phyloP scores from a whole-genome alignment of 352 stramenopile genomes.

The Globisporangium irregulare region DNA sequence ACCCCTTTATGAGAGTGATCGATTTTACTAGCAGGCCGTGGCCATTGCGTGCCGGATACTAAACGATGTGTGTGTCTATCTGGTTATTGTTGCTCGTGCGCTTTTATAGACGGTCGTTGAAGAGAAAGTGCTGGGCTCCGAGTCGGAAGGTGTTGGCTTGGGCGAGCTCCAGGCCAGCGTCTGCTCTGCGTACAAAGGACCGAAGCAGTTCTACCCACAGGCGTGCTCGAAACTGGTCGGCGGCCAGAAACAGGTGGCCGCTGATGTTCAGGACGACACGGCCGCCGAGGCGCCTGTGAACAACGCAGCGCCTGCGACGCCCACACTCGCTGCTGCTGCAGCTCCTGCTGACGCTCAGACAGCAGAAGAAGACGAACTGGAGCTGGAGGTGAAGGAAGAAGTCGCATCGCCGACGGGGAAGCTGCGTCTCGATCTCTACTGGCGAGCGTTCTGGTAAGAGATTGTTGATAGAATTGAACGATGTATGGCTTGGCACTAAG shows the following conservation, averaged over 20 bases:
- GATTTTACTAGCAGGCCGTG: not conserved
- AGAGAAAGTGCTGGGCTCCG: conserved; percentile 52
- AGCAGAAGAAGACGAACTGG: conserved; percentile 26
- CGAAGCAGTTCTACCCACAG: conserved; percentile 57
- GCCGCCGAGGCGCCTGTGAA: conserved; percentile 17
- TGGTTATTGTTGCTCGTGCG: not conserved
- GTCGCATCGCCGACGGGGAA: conserved; percentile 31
- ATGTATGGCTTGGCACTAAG: not conserved
- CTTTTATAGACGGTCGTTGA: conserved; percentile 54
- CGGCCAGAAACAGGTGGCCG: conserved; percentile 48
- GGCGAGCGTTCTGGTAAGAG: conserved; percentile 76
- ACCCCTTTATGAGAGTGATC: not conserved
- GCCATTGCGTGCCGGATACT: not conserved
- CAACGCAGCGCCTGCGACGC: not conserved
- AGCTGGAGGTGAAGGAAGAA: conserved; percentile 39
- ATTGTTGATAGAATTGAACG: not conserved
- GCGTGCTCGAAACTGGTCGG: conserved; percentile 53
- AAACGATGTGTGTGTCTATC: not conserved
- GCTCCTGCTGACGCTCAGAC: not conserved
- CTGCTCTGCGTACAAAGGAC: conserved; percentile 65
- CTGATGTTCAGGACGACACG: conserved; percentile 24
- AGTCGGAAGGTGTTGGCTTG: conserved; percentile 53
- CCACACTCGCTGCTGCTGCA: not conserved
- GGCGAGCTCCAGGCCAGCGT: conserved; percentile 56
- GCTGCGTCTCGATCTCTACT: conserved; percentile 69